Conservation (phyloP, 108 stramenopile species). For the Cyclostephanos tholiformis region DNA sequence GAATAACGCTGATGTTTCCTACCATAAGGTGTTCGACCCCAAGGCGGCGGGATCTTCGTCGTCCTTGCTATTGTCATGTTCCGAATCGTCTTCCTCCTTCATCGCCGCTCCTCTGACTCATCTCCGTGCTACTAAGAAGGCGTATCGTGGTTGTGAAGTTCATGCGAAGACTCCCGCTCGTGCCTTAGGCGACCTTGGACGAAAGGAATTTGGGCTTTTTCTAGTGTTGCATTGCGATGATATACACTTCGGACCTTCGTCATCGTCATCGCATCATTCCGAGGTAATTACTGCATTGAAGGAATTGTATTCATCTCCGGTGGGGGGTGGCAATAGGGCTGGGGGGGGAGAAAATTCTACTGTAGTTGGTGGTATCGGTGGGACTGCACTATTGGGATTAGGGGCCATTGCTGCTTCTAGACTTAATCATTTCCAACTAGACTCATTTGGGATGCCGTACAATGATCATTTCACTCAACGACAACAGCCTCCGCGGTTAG, state of each 20-base stretch:
- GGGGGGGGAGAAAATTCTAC: neutral
- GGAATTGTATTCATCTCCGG: slow-evolving; percentile 62
- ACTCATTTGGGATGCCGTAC: neutral
- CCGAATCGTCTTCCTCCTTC: slow-evolving; percentile 29
- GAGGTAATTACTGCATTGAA: slow-evolving; percentile 63
- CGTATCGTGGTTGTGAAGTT: slow-evolving; percentile 11
- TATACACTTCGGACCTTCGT: slow-evolving; percentile 54
- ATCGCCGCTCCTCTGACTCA: neutral
- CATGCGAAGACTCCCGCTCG: slow-evolving; percentile 47
- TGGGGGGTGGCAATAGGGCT: slow-evolving; percentile 11
- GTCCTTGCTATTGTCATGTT: slow-evolving; percentile 18
- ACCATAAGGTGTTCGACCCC: slow-evolving; percentile 34
- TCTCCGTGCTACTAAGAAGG: slow-evolving; percentile 32
- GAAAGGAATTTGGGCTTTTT: slow-evolving; percentile 68
- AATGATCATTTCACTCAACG: slow-evolving; percentile 1
- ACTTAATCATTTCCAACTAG: neutral
- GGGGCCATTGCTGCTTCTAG: neutral
- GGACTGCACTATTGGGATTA: neutral
- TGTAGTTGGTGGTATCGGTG: neutral
- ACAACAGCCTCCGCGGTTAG: neutral
- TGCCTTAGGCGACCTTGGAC: slow-evolving; percentile 64
- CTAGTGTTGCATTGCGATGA: slow-evolving; percentile 80
- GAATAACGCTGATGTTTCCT: neutral
- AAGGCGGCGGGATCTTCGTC: slow-evolving; percentile 29
- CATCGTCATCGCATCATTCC: slow-evolving; percentile 17